Percentiles rank a stretch among this genome's conserved stretches.
These are phyloP conservation scores for Penicillium alfredii DNA, from an alignment of 495 filamentous ascomycete species.

Conservation along the genomic window DNA sequence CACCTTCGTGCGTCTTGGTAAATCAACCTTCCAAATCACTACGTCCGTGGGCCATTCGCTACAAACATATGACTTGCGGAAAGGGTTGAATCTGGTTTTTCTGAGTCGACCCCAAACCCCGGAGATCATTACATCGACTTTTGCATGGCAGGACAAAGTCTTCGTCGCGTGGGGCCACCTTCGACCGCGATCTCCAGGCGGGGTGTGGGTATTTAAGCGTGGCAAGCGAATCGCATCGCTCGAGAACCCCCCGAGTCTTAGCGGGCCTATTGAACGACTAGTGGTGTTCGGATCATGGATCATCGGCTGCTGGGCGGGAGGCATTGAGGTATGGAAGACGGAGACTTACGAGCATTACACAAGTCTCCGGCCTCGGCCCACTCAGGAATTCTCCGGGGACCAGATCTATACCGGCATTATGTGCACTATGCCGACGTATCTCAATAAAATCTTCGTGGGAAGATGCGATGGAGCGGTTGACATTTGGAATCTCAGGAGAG, in stretches of 20 bases:
- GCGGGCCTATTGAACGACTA: conserved; percentile 68
- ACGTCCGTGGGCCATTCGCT: conserved; percentile 84
- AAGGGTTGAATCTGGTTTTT: conserved; percentile 85
- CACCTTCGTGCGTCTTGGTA: conserved; percentile 78
- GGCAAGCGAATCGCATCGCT: conserved; percentile 81
- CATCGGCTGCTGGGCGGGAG: conserved; percentile 66
- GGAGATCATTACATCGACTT: conserved; percentile 73
- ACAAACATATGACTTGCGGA: conserved; percentile 90
- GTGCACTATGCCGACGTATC: conserved; percentile 80
- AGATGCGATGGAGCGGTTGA: conserved; percentile 83
- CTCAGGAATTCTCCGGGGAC: conserved; percentile 36
- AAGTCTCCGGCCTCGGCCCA: conserved; percentile 52
- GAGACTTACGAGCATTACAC: conserved; percentile 84
- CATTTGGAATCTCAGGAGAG: conserved; percentile 93
- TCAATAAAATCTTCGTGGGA: conserved; percentile 92
- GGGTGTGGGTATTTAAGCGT: conserved; percentile 90
- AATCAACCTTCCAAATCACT: conserved; percentile 93
- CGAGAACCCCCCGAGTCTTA: conserved; percentile 51
- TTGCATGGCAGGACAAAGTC: conserved; percentile 80
- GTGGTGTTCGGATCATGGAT: conserved; percentile 89
- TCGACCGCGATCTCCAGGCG: conserved; percentile 44
- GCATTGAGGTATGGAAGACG: conserved; percentile 85
- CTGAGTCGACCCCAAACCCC: conserved; percentile 86
- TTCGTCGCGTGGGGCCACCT: conserved; percentile 78
- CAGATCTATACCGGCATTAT: conserved; percentile 65